Percentiles rank a stretch among this genome's conserved stretches.
Conservation (phyloP, 2,329 filamentous ascomycete species). For the Aspergillus clavatus region DNA sequence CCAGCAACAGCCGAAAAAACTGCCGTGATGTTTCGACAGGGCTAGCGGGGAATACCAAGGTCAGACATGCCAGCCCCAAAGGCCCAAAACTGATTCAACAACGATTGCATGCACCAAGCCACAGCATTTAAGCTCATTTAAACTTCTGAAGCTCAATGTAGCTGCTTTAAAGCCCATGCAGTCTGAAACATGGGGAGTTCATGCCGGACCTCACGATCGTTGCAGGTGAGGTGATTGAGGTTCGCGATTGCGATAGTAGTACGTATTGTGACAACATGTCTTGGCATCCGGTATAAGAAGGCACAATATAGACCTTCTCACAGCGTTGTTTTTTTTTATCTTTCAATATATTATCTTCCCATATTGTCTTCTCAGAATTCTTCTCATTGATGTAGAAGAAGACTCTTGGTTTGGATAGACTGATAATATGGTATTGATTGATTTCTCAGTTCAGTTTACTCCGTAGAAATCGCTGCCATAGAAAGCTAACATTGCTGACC, state of each 20-base stretch:
- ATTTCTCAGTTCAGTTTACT: too few species aligned
- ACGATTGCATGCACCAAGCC: not conserved
- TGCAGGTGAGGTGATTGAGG: constrained; percentile 29
- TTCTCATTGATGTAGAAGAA: too few species aligned
- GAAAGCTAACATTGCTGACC: too few species aligned
- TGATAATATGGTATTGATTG: too few species aligned
- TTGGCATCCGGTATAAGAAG: constrained; percentile 19
- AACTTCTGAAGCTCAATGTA: constrained; percentile 16
- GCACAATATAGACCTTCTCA: constrained; percentile 1
- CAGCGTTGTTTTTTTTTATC: not conserved
- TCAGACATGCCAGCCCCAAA: constrained; percentile 7
- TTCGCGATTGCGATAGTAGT: constrained; percentile 26
- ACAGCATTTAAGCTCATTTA: constrained; percentile 21
- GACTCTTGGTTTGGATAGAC: too few species aligned
- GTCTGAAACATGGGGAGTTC: constrained; percentile 1
- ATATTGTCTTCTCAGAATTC: too few species aligned
- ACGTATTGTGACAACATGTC: constrained; percentile 15
- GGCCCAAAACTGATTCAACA: constrained; percentile 3
- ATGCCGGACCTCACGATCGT: constrained; percentile 15
- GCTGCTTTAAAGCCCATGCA: constrained; percentile 9
- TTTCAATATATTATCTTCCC: too few species aligned
- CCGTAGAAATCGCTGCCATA: too few species aligned
- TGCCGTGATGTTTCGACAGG: constrained; percentile 24
- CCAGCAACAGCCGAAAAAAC: constrained; percentile 26
- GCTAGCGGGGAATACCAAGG: constrained; percentile 12